Evolutionary conservation across 306 rosid genomes (phyloP), one percentile per base, ranked within the genome.

Genomic region (Psophocarpus tetragonolobus): DNA sequence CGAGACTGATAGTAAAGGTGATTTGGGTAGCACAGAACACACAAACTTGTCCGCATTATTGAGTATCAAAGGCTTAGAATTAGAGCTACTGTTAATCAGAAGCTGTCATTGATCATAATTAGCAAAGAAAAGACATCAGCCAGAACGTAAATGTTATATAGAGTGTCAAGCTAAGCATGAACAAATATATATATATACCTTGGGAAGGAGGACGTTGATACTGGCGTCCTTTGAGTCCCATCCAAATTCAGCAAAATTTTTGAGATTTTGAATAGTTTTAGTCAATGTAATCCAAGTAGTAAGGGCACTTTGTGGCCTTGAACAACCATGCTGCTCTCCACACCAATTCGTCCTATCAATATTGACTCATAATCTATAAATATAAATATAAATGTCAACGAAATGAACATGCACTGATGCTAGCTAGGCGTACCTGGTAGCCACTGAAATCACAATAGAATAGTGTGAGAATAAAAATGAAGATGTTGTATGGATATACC

Each of bases 291-390:
- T 77, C 15, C 85, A 75, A 60, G 56, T 85, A 87, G 21, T 67
- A 15, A 47, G 72, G 70, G 3, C 7, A 56, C 30, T 60, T 77
- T 10, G 93, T 87, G 23, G 93, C 89, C 80, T 77, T 85, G 13
- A 73, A 69, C 73, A 87, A 67, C 91, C 93, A 89, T 70, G 91
- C 71, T 73, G 93, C 91, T 60, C 77, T 91, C 91, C 91, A 89
- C 0, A 87, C 47, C 79, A 89, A 80, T 77, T 89, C 91, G 12
- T 89, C 93, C 88, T 85, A 39, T 56, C 27, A n/a, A n/a, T n/a
- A n/a, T n/a, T n/a, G n/a, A n/a, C n/a, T n/a, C n/a, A n/a, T n/a
- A n/a, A n/a, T n/a, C n/a, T n/a, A n/a, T n/a, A n/a, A n/a, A n/a
- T n/a, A n/a, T n/a, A n/a, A n/a, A n/a, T n/a, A n/a, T n/a, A n/a